Evolutionary conservation across 179 eudicot species (phyloP).

Genomic region (Silene vulgaris): DNA sequence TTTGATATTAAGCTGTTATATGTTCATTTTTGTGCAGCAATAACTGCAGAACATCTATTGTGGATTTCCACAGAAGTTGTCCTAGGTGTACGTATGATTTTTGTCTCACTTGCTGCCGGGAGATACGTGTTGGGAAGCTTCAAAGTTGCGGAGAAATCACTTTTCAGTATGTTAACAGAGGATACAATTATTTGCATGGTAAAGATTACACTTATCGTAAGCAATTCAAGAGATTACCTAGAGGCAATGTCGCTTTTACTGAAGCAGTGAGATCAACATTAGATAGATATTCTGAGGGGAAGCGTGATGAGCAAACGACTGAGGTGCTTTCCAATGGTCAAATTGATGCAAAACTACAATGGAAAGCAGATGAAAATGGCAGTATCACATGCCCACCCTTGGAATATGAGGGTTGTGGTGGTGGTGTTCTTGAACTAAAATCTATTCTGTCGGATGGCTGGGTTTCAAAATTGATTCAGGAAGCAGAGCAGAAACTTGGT

Average conservation of each 20-base stretch:
- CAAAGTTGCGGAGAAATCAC: slow-evolving; percentile 34
- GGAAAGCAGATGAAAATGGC: slow-evolving; percentile 51
- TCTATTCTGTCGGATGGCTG: slow-evolving; percentile 24
- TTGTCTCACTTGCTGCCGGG: slow-evolving; percentile 61
- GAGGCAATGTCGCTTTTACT: background rate
- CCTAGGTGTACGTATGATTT: slow-evolving; percentile 48
- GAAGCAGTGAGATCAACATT: background rate
- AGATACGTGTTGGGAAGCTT: slow-evolving; percentile 46
- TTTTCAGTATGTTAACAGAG: slow-evolving; percentile 28
- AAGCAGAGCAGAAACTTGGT: slow-evolving; percentile 33
- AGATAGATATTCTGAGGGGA: background rate
- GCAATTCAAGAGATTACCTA: too few relatives aligned
- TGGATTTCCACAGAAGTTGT: slow-evolving; percentile 59
- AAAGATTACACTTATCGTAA: too few relatives aligned
- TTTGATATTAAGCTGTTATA: background rate
- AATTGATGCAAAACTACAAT: slow-evolving; percentile 20
- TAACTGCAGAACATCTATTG: slow-evolving; percentile 58
- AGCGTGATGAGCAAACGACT: background rate
- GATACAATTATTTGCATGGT: slow-evolving; percentile 39
- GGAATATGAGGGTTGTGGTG: slow-evolving; percentile 56
- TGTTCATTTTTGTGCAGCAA: slow-evolving; percentile 34
- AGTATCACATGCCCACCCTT: slow-evolving; percentile 59
- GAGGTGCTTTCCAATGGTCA: background rate
- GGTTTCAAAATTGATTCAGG: slow-evolving; percentile 41
- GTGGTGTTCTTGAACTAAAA: slow-evolving; percentile 37